phyloP scores from a whole-genome alignment of 1,284 basidiomycete species.

The Volvariella surrecta region DNA sequence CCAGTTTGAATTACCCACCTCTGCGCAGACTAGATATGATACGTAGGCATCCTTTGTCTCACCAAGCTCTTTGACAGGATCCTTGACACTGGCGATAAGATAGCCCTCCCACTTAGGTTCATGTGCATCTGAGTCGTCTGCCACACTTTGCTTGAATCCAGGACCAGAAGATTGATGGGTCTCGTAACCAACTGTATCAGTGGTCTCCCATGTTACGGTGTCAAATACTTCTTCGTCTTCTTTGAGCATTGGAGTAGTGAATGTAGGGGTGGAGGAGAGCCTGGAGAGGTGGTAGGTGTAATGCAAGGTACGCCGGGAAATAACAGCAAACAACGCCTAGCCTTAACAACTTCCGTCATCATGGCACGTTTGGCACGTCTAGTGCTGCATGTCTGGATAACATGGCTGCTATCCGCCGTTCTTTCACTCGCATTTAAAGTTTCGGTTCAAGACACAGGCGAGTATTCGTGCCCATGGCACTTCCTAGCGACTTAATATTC shows the following conservation, averaged over 20 bases:
- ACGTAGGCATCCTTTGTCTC: conserved; percentile 97
- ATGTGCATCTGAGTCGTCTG: conserved; percentile 57
- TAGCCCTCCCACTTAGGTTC: conserved; percentile 88
- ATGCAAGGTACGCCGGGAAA: conserved; percentile 13
- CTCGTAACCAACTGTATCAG: conserved; percentile 44
- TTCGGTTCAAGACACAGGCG: conserved; percentile 51
- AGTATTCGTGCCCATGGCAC: conserved; percentile 7
- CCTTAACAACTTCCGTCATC: conserved; percentile 13
- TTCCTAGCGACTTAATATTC: conserved; percentile 8
- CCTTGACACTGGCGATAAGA: conserved; percentile 79
- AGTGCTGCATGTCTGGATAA: conserved; percentile 21
- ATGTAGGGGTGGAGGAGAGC: conserved; percentile 6
- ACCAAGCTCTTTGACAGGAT: conserved; percentile 92
- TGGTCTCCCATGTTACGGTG: conserved; percentile 79
- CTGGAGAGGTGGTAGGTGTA: no score
- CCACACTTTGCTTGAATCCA: conserved; percentile 71
- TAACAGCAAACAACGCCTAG: conserved; percentile 18
- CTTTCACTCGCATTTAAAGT: conserved; percentile 46
- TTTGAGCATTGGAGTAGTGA: conserved; percentile 45
- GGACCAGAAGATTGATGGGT: conserved; percentile 39
- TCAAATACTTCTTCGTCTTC: conserved; percentile 83
- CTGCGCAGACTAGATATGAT: conserved; percentile 86
- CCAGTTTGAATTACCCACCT: conserved; percentile 41
- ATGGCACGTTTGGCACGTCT: conserved; percentile 15
- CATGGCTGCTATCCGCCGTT: conserved; percentile 24